These are phyloP conservation scores for Celoporthe dispersa DNA, from an alignment of 2,329 filamentous ascomycete species.

Conservation along the genomic window DNA sequence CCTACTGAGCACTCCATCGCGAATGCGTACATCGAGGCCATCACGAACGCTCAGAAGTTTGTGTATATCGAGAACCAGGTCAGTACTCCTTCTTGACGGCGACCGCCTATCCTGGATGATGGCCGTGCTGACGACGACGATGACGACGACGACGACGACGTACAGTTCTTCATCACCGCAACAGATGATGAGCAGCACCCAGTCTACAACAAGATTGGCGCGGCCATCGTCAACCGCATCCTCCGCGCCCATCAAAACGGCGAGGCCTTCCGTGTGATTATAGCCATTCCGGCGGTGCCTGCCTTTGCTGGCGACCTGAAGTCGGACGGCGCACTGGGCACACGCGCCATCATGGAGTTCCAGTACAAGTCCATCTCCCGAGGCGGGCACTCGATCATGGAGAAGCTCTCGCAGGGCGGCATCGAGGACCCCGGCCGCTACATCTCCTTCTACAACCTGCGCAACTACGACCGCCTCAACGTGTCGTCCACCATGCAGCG, in stretches of 20 bases:
- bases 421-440: conserved; percentile 71
- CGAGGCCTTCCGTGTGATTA: conserved; percentile 74
- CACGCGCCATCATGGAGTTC: conserved; percentile 86
- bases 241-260: conserved; percentile 68
- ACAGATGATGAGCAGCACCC: conserved; percentile 72
- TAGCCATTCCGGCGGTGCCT: conserved; percentile 79
- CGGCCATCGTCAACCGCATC: conserved; percentile 78
- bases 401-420: conserved; percentile 66
- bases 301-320: conserved; percentile 83
- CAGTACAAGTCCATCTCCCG: conserved; percentile 82
- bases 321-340: conserved; percentile 72
- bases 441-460: conserved; percentile 83
- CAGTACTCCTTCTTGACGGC: conserved; percentile 14
- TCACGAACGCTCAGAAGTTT: conserved; percentile 70
- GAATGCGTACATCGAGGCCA: conserved; percentile 79
- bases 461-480: conserved; percentile 85
- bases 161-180: conserved; percentile 83
- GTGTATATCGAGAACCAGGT: conserved; percentile 80
- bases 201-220: conserved; percentile 77
- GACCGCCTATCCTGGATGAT: too few species aligned
- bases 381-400: conserved; percentile 78
- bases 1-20: conserved; percentile 75
- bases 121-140: conserved; percentile 21
- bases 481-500: conserved; percentile 63
- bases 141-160: conserved; percentile 23